Base-by-base conservation (phyloP, 2,329 filamentous ascomycete species). In the Thelonectria blattea region DNA sequence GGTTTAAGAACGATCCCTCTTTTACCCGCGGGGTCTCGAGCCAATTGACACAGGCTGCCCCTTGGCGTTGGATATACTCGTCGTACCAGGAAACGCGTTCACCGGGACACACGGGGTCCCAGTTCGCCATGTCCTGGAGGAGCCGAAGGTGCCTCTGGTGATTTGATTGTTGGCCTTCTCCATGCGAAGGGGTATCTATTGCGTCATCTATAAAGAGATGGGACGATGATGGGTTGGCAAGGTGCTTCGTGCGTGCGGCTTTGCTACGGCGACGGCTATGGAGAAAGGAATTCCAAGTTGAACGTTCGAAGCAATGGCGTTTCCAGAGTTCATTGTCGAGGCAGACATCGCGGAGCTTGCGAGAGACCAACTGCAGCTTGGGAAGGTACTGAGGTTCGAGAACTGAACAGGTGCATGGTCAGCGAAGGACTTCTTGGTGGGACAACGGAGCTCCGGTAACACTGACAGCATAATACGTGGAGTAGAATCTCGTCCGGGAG, bases 11-110 rank as follows among this genome's bases (percentile, higher is more conserved):
- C 15, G 76, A 73, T 17, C 78, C 75, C 34, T 81, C 75, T 55
- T 70, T 72, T 41, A 80, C 71, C 10, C 76, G 76, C 9, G 89
- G 88, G 56, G 85, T 82, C 71, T 93, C 84, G 43, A 96, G 81
- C 93, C 93, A 97, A 68, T 85, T 89, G 54, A 92, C 80, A 14
- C 83, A 83, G n/a, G 92, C 82, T 0, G 89, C 88, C 1, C 87
- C 92, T 75, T 93, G 84, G 34, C 93, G 85, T 54, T 93, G 91
- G 63, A 96, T 89, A 71, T 93, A 97, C 75, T 97, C 93, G 56
- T 91, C 85, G 74, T 96, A 97, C 90, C 92, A 97, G 50, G 91
- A 87, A 18, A 93, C 82, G 42, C 80, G 81, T 76, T 97, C 93
- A 5, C 77, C 79, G 0, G 88, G 85, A 64, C 90, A 92, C 0